phyloP scores from a whole-genome alignment of 2,329 filamentous ascomycete species.

The Neonectria sp. region DNA sequence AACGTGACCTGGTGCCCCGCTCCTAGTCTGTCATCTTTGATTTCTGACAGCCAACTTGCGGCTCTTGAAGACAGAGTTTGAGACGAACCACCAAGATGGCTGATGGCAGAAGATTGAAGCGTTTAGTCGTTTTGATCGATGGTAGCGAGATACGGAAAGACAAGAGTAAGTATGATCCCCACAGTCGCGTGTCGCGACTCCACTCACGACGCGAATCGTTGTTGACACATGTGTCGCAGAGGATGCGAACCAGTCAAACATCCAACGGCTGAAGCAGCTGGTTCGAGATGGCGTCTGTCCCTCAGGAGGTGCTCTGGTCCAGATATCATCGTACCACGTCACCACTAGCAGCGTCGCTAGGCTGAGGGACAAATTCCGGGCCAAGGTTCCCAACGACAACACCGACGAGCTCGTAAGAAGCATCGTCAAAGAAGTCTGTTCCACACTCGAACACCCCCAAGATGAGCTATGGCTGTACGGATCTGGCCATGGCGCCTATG shows the following conservation, averaged over 20 bases:
- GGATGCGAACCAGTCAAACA: conserved; percentile 38
- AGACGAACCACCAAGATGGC: conserved; percentile 33
- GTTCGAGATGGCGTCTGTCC: conserved; percentile 33
- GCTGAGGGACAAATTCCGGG: conserved; percentile 34
- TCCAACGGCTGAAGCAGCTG: conserved; percentile 38
- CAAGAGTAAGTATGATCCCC: conserved; percentile 20
- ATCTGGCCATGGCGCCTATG: conserved; percentile 42
- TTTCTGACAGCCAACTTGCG: background rate
- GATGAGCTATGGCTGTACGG: conserved; percentile 47
- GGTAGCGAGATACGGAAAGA: conserved; percentile 35
- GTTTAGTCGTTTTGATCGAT: conserved; percentile 42
- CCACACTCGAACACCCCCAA: conserved; percentile 33
- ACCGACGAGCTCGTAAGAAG: conserved; percentile 37
- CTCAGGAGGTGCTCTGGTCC: conserved; percentile 22
- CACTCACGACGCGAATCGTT: background rate
- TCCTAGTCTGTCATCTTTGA: background rate
- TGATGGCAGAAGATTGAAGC: conserved; percentile 32
- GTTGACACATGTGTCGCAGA: conserved; percentile 31
- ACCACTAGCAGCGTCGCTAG: conserved; percentile 26
- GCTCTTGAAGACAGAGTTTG: background rate
- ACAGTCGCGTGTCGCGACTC: background rate
- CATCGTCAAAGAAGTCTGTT: conserved; percentile 39
- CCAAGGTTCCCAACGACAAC: conserved; percentile 31
- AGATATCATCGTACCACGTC: conserved; percentile 40
- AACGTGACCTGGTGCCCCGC: background rate